Evolutionary conservation across 148 eudicot genomes (phyloP).

Genomic region (Arbutus unedo): DNA sequence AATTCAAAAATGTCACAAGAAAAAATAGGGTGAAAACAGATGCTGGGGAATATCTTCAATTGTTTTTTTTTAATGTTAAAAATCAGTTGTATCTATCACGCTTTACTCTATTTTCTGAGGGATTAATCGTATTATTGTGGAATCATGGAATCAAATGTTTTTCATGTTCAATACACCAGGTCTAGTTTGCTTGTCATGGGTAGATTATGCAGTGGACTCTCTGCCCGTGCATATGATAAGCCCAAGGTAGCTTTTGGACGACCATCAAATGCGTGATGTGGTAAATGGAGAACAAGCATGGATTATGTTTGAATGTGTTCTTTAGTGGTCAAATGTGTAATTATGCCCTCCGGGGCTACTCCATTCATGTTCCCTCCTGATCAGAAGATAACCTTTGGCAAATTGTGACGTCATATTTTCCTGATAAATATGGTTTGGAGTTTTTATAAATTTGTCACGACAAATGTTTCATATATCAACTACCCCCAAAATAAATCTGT

Average conservation of each 20-base stretch:
- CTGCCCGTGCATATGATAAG: not conserved
- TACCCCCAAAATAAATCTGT: not conserved
- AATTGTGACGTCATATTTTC: not conserved
- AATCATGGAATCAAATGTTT: not conserved
- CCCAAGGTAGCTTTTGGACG: no score
- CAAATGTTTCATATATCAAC: not conserved
- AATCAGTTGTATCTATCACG: not conserved
- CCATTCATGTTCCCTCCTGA: no score
- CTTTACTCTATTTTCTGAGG: not conserved
- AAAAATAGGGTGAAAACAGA: not conserved
- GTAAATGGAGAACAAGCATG: no score
- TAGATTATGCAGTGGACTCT: not conserved
- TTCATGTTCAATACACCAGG: not conserved
- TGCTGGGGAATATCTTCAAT: not conserved
- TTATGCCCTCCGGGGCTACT: no score
- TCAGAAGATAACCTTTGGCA: no score
- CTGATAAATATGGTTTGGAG: not conserved
- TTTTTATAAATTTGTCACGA: not conserved
- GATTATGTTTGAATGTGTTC: no score
- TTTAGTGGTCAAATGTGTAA: no score
- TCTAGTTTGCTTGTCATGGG: not conserved
- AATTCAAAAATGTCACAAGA: not conserved
- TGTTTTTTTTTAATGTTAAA: not conserved
- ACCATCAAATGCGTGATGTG: no score
- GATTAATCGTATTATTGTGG: not conserved